These are phyloP conservation scores for Dioscorea alata DNA, from an alignment of 106 monocot genomes.

Conservation along the genomic window DNA sequence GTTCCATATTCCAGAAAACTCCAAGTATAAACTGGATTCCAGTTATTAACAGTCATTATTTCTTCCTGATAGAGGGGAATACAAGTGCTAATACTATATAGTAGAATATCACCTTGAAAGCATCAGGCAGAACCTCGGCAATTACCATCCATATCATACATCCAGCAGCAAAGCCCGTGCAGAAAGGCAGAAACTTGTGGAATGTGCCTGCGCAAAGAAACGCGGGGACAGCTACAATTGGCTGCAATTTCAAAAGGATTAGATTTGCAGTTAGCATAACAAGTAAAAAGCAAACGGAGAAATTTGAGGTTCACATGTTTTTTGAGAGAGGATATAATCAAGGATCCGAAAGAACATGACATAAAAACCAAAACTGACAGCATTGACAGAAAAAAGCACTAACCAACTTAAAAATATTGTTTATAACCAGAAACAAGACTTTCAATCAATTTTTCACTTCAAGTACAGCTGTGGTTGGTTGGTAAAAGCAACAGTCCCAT, in stretches of 20 bases:
- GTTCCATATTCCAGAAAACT: too few relatives aligned
- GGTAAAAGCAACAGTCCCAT: too few relatives aligned
- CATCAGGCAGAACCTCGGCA: conserved; percentile 98
- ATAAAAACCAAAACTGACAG: too few relatives aligned
- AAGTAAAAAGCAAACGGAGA: background rate
- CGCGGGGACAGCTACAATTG: conserved; percentile 92
- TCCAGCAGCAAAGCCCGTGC: conserved; percentile 98
- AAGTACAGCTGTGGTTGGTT: too few relatives aligned
- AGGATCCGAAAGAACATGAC: too few relatives aligned
- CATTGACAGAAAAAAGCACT: too few relatives aligned
- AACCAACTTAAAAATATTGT: too few relatives aligned
- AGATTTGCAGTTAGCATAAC: background rate
- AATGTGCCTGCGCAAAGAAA: conserved; percentile 95
- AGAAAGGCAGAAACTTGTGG: conserved; percentile 87
- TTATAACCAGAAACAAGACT: too few relatives aligned
- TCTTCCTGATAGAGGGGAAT: background rate
- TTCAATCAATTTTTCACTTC: too few relatives aligned
- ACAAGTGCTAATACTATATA: background rate
- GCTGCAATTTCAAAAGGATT: conserved; percentile 31
- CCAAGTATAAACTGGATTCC: too few relatives aligned
- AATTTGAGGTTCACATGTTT: too few relatives aligned
- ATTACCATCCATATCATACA: conserved; percentile 99
- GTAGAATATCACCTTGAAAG: conserved; percentile 72
- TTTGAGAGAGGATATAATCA: too few relatives aligned
- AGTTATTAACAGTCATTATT: background rate